These are phyloP conservation scores for Penicillium subrubescens DNA, from an alignment of 495 filamentous ascomycete species.

Conservation along the genomic window DNA sequence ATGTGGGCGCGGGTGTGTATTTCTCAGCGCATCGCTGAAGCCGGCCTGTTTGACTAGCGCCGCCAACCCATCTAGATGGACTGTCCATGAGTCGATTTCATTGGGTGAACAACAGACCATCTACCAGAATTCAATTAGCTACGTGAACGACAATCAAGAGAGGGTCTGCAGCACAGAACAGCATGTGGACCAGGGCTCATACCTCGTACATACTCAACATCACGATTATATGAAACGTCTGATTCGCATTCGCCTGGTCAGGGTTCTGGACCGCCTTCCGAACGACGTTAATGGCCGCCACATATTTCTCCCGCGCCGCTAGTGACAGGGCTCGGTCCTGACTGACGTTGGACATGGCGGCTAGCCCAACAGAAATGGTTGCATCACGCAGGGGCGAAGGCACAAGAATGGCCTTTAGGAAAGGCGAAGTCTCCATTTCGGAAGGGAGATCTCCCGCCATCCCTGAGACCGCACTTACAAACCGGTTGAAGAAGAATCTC, in stretches of 20 bases:
- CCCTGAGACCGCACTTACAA: constrained; percentile 12
- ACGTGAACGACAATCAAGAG: not conserved
- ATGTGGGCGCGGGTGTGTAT: constrained; percentile 11
- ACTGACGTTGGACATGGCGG: constrained; percentile 29
- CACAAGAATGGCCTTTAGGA: constrained; percentile 3
- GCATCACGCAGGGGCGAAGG: constrained; percentile 22
- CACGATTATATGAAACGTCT: constrained; percentile 20
- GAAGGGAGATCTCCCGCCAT: not conserved
- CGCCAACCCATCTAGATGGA: constrained; percentile 26
- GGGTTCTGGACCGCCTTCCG: constrained; percentile 24
- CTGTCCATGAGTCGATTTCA: constrained; percentile 23
- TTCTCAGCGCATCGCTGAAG: constrained; percentile 9
- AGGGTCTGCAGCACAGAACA: not conserved
- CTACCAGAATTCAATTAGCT: constrained; percentile 7
- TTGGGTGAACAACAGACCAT: constrained; percentile 25
- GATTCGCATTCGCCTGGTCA: constrained; percentile 11
- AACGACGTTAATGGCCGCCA: constrained; percentile 15
- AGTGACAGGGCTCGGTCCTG: constrained; percentile 18
- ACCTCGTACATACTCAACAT: constrained; percentile 32
- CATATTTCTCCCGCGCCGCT: constrained; percentile 28
- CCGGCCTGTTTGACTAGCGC: constrained; percentile 22
- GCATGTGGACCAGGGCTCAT: not conserved
- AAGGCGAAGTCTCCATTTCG: not conserved
- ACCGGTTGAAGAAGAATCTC: constrained; percentile 23
- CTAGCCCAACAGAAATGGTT: constrained; percentile 27